These are phyloP conservation scores for barrel medic (Medicago truncatula) DNA, from an alignment of 306 rosid genomes.

Conservation along the genomic window DNA sequence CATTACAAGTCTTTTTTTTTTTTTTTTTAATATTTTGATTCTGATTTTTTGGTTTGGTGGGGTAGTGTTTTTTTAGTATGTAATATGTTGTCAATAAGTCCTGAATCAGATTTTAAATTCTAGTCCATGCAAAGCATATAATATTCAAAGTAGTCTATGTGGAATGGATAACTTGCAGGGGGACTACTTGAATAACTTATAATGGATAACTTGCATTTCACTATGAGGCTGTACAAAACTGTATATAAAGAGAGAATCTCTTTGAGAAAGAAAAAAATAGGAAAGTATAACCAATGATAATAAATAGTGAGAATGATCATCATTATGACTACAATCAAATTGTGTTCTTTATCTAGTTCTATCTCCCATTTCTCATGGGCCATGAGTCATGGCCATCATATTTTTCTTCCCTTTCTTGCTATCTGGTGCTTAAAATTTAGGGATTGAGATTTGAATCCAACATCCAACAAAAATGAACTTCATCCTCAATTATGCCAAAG, in stretches of 20 bases:
- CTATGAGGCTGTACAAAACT: not conserved
- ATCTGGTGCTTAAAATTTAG: not conserved
- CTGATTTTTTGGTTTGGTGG: too few relatives aligned
- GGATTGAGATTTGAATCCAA: not conserved
- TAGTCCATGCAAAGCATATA: not conserved
- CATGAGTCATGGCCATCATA: not conserved
- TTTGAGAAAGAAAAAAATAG: not conserved
- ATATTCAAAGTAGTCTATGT: not conserved
- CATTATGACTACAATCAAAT: not conserved
- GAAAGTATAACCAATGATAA: not conserved
- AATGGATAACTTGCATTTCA: not conserved
- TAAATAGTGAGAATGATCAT: not conserved
- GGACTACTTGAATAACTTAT: not conserved
- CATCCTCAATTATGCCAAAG: not conserved
- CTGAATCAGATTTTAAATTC: too few relatives aligned
- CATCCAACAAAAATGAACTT: not conserved
- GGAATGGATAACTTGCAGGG: too few relatives aligned
- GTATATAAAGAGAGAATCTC: not conserved
- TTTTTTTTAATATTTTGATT: too few relatives aligned
- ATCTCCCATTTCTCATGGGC: not conserved
- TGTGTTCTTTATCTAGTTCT: not conserved
- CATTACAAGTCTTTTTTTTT: too few relatives aligned
- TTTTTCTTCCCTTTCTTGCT: not conserved
- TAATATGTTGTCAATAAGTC: too few relatives aligned
- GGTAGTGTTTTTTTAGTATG: too few relatives aligned